Conservation (phyloP, 805 yeast species). For the Vanderwaltozyma verrucispora region DNA sequence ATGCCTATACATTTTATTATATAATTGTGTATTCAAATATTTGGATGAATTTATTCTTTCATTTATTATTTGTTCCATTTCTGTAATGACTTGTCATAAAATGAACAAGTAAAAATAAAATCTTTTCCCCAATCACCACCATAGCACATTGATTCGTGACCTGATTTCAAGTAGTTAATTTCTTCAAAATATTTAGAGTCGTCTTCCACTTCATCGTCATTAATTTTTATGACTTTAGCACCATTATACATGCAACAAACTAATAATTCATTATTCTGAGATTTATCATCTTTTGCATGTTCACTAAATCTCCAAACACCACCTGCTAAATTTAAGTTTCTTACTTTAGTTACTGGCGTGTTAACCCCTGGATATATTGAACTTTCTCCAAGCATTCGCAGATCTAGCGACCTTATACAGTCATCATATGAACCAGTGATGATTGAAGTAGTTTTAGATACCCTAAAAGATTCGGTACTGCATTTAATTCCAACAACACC, state of each 20-base stretch:
- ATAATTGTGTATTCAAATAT: too few species aligned
- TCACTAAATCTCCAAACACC: conserved; percentile 94
- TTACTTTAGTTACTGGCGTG: conserved; percentile 37
- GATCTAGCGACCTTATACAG: conserved; percentile 53
- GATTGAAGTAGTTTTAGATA: conserved; percentile 19
- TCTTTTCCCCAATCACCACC: conserved; percentile 80
- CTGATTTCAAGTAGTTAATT: conserved; percentile 37
- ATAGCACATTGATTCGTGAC: conserved; percentile 88
- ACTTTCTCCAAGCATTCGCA: conserved; percentile 41
- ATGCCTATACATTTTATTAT: too few species aligned
- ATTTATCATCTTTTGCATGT: conserved; percentile 27
- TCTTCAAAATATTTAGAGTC: conserved; percentile 24
- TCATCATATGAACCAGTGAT: conserved; percentile 93
- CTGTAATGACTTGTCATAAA: conserved; percentile 78
- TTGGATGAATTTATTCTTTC: too few species aligned
- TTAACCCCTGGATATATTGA: conserved; percentile 36
- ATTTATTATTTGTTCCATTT: conserved; percentile 41
- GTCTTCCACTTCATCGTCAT: conserved; percentile 17
- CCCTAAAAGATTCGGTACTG: conserved; percentile 19
- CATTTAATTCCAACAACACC: conserved; percentile 80
- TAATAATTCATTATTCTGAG: conserved; percentile 34
- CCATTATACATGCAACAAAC: conserved; percentile 96
- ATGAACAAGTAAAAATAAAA: conserved; percentile 74
- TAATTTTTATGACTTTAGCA: conserved; percentile 52
- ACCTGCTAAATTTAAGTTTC: conserved; percentile 57